These are phyloP conservation scores for Cladobotryum mycophilum DNA, from an alignment of 2,329 filamentous ascomycete species.

Conservation along the genomic window DNA sequence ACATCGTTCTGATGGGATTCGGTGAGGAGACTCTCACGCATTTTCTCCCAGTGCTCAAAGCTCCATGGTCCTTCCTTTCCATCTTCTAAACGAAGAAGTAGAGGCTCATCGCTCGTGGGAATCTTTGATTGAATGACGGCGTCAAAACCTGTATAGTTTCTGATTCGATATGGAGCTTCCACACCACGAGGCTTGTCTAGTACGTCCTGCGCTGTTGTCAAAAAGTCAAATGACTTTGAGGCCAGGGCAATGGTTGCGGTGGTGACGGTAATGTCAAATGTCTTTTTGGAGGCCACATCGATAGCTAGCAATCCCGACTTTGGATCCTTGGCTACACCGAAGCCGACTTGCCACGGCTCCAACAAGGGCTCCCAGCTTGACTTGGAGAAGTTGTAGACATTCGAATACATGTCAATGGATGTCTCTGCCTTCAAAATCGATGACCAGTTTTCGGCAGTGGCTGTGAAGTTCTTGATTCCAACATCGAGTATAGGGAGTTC, in stretches of 20 bases:
- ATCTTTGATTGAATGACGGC: constrained; percentile 77
- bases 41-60: constrained; percentile 94
- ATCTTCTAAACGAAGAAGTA: constrained; percentile 72
- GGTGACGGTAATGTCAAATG: constrained; percentile 85
- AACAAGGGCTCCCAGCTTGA: constrained; percentile 96
- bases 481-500: constrained; percentile 92
- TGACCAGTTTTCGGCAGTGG: constrained; percentile 87
- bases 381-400: constrained; percentile 98
- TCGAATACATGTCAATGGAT: constrained; percentile 87
- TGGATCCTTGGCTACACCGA: constrained; percentile 76
- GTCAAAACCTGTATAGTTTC: constrained; percentile 93
- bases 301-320: constrained; percentile 71
- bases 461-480: constrained; percentile 82
- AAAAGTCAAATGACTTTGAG: constrained; percentile 87
- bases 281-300: constrained; percentile 82
- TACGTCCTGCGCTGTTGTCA: constrained; percentile 78
- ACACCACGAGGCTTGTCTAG: constrained; percentile 86
- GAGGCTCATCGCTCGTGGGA: constrained; percentile 56
- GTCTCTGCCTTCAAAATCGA: constrained; percentile 79
- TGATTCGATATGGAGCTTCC: constrained; percentile 87
- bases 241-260: constrained; percentile 88
- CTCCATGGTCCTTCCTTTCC: constrained; percentile 92
- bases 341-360: constrained; percentile 92
- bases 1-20: constrained; percentile 77
- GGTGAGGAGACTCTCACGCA: constrained; percentile 84